Conservation (phyloP, 805 yeast genomes). For the Candida odintsovae region DNA sequence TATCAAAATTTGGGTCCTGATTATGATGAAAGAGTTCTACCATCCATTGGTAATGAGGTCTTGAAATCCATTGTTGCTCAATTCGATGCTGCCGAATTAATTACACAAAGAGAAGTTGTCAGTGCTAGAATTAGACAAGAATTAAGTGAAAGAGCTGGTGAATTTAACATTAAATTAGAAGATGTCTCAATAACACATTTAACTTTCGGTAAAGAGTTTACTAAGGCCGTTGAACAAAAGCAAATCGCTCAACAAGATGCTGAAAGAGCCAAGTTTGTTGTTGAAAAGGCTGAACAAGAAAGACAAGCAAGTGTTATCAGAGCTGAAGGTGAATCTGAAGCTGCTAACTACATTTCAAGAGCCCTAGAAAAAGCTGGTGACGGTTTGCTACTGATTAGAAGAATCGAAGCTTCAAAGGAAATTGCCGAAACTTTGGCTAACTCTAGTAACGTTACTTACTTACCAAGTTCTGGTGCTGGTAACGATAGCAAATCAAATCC, state of each 20-base stretch:
- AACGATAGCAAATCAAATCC: conserved; percentile 29
- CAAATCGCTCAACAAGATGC: conserved; percentile 99
- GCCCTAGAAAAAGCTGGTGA: conserved; percentile 95
- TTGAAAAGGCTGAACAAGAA: conserved; percentile 96
- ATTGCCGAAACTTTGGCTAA: conserved; percentile 84
- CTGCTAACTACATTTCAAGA: conserved; percentile 90
- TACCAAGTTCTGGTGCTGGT: conserved; percentile 53
- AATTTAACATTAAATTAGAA: conserved; percentile 86
- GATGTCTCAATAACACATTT: conserved; percentile 97
- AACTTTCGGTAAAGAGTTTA: conserved; percentile 95
- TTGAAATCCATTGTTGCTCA: conserved; percentile 88
- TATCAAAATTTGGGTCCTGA: conserved; percentile 91
- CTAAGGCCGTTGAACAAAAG: conserved; percentile 97
- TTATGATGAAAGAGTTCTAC: conserved; percentile 90
- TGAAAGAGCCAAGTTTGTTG: conserved; percentile 89
- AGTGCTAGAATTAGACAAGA: conserved; percentile 86
- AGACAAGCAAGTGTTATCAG: conserved; percentile 90
- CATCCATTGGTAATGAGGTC: conserved; percentile 90
- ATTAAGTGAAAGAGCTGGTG: conserved; percentile 72
- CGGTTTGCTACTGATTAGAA: conserved; percentile 86
- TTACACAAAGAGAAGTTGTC: conserved; percentile 94
- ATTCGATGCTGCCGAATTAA: conserved; percentile 93
- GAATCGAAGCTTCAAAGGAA: conserved; percentile 95
- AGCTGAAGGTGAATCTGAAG: conserved; percentile 99
- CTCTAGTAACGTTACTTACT: conserved; percentile 81